Conservation (phyloP, 345 rosid genomes). For the Moringa oleifera region DNA sequence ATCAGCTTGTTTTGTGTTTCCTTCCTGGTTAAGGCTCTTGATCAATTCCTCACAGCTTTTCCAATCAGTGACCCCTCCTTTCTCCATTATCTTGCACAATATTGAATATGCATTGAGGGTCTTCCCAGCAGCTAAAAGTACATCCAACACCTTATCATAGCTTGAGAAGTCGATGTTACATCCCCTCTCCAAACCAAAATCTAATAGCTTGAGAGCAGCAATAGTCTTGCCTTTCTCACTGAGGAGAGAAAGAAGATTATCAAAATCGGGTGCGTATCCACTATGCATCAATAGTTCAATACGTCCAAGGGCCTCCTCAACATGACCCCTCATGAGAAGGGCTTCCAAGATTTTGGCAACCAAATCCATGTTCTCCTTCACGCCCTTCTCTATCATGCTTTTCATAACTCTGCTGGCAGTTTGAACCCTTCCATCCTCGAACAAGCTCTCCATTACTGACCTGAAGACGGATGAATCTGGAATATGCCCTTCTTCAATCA, state of each 20-base stretch:
- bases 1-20: conserved; percentile 88
- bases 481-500: conserved; percentile 75
- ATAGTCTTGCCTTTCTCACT: conserved; percentile 83
- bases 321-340: conserved; percentile 80
- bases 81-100: conserved; percentile 72
- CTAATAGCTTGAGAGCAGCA: conserved; percentile 73
- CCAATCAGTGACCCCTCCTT: conserved; percentile 66
- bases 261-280: conserved; percentile 48
- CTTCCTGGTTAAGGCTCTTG: conserved; percentile 71
- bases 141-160: conserved; percentile 80
- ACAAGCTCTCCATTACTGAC: conserved; percentile 78
- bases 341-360: conserved; percentile 74
- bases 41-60: conserved; percentile 65
- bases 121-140: conserved; percentile 75
- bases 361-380: conserved; percentile 74
- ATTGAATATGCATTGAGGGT: conserved; percentile 85
- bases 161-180: conserved; percentile 47
- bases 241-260: conserved; percentile 51
- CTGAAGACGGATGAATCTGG: conserved; percentile 66
- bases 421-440: conserved; percentile 85
- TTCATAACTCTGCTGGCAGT: conserved; percentile 90
- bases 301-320: conserved; percentile 86
- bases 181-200: conserved; percentile 70
- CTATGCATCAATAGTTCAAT: conserved; percentile 61
- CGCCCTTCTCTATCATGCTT: conserved; percentile 82